Percentiles rank a stretch among this genome's conserved stretches.
Conservation (phyloP, 805 yeast species). For the Candida suzukii region DNA sequence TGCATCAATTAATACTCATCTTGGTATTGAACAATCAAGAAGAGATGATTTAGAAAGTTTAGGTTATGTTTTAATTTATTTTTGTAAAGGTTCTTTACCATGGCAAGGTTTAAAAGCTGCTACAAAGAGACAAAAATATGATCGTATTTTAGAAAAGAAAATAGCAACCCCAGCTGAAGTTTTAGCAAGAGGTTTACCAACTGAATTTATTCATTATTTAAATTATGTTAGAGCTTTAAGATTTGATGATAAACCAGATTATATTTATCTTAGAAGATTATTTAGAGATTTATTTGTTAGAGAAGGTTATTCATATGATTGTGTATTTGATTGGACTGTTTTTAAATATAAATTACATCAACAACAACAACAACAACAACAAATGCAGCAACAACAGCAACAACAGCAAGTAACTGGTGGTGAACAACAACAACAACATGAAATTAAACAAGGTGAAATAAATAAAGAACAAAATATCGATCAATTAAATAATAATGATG, state of each 20-base stretch:
- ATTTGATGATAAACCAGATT: conserved; percentile 96
- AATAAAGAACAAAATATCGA: conserved; percentile 1
- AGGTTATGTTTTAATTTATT: conserved; percentile 91
- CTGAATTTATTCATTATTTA: conserved; percentile 82
- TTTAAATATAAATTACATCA: conserved; percentile 66
- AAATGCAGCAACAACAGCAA: conserved; percentile 22
- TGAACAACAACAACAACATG: conserved; percentile 31
- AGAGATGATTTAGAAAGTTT: conserved; percentile 94
- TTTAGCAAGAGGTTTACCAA: conserved; percentile 86
- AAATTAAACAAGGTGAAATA: background rate
- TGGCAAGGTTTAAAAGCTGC: conserved; percentile 99
- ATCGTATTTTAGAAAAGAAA: conserved; percentile 91
- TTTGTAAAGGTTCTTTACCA: conserved; percentile 92
- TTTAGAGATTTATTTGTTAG: conserved; percentile 85
- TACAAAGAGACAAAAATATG: conserved; percentile 94
- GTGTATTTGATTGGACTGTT: conserved; percentile 94
- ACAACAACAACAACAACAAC: conserved; percentile 34
- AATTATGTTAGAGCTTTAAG: conserved; percentile 84
- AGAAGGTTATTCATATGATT: conserved; percentile 87
- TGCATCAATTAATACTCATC: conserved; percentile 90
- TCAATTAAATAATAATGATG: conserved; percentile 4
- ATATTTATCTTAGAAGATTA: conserved; percentile 77
- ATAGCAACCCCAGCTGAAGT: conserved; percentile 82
- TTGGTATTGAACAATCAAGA: conserved; percentile 95
- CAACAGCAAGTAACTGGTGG: conserved; percentile 3